phyloP scores from a whole-genome alignment of 805 yeast species.

The Sporopachydermia lactativora region DNA sequence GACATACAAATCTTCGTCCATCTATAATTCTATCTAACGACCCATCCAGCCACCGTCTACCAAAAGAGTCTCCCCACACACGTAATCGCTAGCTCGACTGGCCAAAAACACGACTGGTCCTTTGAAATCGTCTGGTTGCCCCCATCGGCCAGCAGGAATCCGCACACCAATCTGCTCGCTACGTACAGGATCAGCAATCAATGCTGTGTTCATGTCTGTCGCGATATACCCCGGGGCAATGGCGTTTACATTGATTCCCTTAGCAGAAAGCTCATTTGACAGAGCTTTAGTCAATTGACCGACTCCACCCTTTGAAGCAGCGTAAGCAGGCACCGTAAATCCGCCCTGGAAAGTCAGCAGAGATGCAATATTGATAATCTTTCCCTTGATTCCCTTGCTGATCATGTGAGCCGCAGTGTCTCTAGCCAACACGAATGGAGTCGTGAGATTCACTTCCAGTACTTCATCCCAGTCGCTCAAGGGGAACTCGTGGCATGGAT shows the following conservation, averaged over 20 bases:
- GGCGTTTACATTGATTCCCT: constrained; percentile 33
- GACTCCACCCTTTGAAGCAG: constrained; percentile 29
- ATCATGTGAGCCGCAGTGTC: constrained; percentile 25
- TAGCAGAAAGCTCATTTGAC: constrained; percentile 30
- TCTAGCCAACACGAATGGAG: constrained; percentile 25
- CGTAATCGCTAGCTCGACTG: constrained; percentile 34
- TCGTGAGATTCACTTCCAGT: constrained; percentile 25
- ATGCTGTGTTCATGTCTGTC: constrained; percentile 29
- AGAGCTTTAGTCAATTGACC: constrained; percentile 23
- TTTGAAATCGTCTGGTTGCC: constrained; percentile 32
- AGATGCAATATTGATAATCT: constrained; percentile 29
- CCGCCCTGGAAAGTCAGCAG: constrained; percentile 29
- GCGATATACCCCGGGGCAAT: constrained; percentile 35
- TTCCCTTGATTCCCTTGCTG: constrained; percentile 22
- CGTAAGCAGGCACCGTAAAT: constrained; percentile 23
- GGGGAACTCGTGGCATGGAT: constrained; percentile 22
- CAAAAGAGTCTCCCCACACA: constrained; percentile 34
- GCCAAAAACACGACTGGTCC: constrained; percentile 32
- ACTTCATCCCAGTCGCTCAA: constrained; percentile 25
- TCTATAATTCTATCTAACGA: constrained; percentile 10
- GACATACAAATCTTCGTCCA: too few species aligned
- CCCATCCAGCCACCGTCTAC: constrained; percentile 46
- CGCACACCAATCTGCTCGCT: constrained; percentile 20
- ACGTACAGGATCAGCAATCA: constrained; percentile 17
- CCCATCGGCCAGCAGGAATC: constrained; percentile 35